Evolutionary conservation across 176 grass and related monocot species (phyloP).

Genomic region (Juncus effusus): DNA sequence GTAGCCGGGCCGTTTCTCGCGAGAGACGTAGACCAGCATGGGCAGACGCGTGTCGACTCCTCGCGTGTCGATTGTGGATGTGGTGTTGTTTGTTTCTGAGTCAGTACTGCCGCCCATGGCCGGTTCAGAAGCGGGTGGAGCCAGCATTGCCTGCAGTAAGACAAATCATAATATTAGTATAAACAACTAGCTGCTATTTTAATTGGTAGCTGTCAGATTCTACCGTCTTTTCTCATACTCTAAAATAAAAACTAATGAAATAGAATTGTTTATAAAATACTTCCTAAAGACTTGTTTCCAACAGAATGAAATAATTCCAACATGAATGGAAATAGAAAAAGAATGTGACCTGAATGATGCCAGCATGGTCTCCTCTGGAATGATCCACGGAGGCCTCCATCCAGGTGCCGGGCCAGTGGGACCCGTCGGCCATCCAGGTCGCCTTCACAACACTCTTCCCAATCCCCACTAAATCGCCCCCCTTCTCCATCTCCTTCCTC

Average conservation of each 20-base stretch:
- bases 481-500: conserved; percentile 43
- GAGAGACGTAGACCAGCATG: conserved; percentile 86
- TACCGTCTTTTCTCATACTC: too few species aligned
- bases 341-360: conserved; percentile 72
- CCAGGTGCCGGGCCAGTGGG: conserved; percentile 84
- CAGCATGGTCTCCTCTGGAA: conserved; percentile 70
- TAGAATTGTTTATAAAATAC: neutral
- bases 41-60: conserved; percentile 77
- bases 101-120: conserved; percentile 45
- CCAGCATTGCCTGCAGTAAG: conserved; percentile 66
- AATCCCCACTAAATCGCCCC: conserved; percentile 19
- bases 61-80: conserved; percentile 49
- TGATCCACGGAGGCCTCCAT: conserved; percentile 41
- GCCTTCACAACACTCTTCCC: conserved; percentile 39
- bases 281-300: neutral
- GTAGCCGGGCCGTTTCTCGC: conserved; percentile 78
- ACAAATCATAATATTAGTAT: neutral
- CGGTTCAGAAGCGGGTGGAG: conserved; percentile 60
- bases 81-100: conserved; percentile 26
- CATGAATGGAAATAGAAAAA: neutral
- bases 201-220: neutral
- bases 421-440: conserved; percentile 88
- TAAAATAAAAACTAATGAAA: neutral
- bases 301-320: neutral
- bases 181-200: neutral